phyloP scores from a whole-genome alignment of 805 yeast genomes.

The Saturnispora hagleri region DNA sequence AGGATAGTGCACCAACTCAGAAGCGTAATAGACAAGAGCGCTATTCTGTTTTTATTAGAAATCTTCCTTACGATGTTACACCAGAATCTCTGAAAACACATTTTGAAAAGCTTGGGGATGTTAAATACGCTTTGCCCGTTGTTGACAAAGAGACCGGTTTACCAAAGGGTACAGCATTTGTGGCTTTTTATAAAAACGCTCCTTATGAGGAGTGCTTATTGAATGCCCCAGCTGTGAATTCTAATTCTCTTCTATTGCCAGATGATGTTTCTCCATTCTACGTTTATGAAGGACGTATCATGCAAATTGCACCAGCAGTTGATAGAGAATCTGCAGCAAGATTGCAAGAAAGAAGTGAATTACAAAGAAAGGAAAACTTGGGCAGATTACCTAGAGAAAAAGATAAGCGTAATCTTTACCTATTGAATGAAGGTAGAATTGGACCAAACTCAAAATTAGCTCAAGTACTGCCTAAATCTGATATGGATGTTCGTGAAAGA shows the following conservation, averaged over 20 bases:
- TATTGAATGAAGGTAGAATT: slow-evolving; percentile 91
- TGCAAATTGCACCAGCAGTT: slow-evolving; percentile 77
- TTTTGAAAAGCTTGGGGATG: slow-evolving; percentile 75
- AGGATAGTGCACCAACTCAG: slow-evolving; percentile 31
- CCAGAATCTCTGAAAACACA: slow-evolving; percentile 69
- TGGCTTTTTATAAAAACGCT: slow-evolving; percentile 61
- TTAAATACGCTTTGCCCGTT: slow-evolving; percentile 90
- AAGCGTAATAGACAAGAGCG: slow-evolving; percentile 55
- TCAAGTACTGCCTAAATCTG: slow-evolving; percentile 53
- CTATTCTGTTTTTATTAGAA: slow-evolving; percentile 76
- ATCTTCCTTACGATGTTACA: slow-evolving; percentile 91
- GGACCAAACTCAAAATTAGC: slow-evolving; percentile 75
- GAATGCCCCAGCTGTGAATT: slow-evolving; percentile 64
- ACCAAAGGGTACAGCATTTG: slow-evolving; percentile 93
- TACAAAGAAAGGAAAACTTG: slow-evolving; percentile 59
- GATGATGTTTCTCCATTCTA: slow-evolving; percentile 88
- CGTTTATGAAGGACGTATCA: slow-evolving; percentile 86
- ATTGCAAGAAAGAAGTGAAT: slow-evolving; percentile 65
- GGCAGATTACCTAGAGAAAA: slow-evolving; percentile 75
- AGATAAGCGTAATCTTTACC: slow-evolving; percentile 77
- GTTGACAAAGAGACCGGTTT: slow-evolving; percentile 75
- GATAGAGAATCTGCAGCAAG: slow-evolving; percentile 73
- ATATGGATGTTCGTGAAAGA: slow-evolving; percentile 80
- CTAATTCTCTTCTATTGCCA: slow-evolving; percentile 63
- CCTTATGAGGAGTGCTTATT: slow-evolving; percentile 60